A percentile compares a stretch with the other conserved stretches of the same genome.
Conservation (phyloP, 2,329 filamentous ascomycete genomes). For the Lachnellula subtilissima region DNA sequence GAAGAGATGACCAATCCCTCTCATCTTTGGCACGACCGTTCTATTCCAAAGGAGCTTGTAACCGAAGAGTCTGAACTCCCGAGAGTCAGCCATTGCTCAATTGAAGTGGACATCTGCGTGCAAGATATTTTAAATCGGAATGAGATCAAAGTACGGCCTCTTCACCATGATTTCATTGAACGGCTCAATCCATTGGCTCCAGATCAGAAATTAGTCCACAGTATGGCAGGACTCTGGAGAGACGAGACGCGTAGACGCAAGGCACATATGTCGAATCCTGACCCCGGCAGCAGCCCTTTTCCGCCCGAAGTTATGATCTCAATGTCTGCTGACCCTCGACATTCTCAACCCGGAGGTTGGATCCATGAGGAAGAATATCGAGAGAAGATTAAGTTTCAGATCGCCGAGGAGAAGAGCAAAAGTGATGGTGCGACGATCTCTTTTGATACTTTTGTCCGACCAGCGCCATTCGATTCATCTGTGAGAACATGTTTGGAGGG, state of each 20-base stretch:
- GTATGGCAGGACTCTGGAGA: slow-evolving; percentile 89
- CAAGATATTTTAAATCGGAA: slow-evolving; percentile 82
- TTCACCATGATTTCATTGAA: slow-evolving; percentile 88
- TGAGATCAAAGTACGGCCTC: slow-evolving; percentile 66
- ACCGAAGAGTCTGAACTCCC: slow-evolving; percentile 61
- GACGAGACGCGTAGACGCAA: slow-evolving; percentile 81
- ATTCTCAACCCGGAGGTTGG: slow-evolving; percentile 74
- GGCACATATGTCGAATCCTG: slow-evolving; percentile 58
- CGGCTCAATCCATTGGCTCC: slow-evolving; percentile 55
- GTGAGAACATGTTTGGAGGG: slow-evolving; percentile 79
- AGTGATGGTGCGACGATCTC: slow-evolving; percentile 40
- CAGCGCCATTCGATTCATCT: slow-evolving; percentile 46
- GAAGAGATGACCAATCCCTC: slow-evolving; percentile 53
- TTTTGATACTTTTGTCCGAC: slow-evolving; percentile 63
- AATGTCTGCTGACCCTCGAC: slow-evolving; percentile 79
- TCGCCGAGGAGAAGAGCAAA: slow-evolving; percentile 56
- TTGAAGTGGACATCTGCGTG: slow-evolving; percentile 86
- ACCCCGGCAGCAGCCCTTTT: slow-evolving; percentile 70
- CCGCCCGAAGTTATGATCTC: slow-evolving; percentile 75
- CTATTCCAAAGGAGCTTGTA: slow-evolving; percentile 56
- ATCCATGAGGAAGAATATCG: slow-evolving; percentile 85
- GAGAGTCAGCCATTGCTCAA: slow-evolving; percentile 77
- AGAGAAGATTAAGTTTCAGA: slow-evolving; percentile 57
- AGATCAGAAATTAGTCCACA: slow-evolving; percentile 81
- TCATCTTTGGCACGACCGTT: slow-evolving; percentile 76